A percentile compares a stretch with the other conserved stretches of the same genome.
phyloP scores from a whole-genome alignment of 805 yeast genomes.

The Cephaloascus albidus region DNA sequence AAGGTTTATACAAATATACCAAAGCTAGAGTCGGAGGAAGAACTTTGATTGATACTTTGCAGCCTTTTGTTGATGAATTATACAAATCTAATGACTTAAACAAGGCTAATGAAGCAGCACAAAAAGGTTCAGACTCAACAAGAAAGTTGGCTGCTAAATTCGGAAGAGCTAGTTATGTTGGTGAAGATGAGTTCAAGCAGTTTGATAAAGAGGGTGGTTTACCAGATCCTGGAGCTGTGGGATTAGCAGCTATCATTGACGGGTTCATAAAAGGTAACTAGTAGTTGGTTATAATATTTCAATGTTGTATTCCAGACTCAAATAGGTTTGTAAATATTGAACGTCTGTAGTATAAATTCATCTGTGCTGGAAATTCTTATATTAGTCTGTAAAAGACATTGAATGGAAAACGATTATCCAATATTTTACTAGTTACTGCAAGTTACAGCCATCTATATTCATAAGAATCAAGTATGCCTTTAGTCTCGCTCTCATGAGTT shows the following conservation, averaged over 20 bases:
- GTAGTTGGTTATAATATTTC: too few relatives aligned
- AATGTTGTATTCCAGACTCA: too few relatives aligned
- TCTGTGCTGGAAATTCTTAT: too few relatives aligned
- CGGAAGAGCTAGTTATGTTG: constrained; percentile 90
- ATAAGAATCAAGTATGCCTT: too few relatives aligned
- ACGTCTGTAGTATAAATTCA: too few relatives aligned
- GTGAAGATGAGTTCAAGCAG: constrained; percentile 43
- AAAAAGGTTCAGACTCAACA: constrained; percentile 69
- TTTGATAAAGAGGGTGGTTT: constrained; percentile 55
- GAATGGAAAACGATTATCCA: too few relatives aligned
- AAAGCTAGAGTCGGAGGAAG: constrained; percentile 85
- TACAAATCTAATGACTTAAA: constrained; percentile 37
- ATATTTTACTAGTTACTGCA: too few relatives aligned
- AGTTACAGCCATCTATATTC: too few relatives aligned
- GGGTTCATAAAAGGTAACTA: constrained; percentile 32
- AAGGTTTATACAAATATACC: constrained; percentile 75
- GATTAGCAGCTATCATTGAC: constrained; percentile 52
- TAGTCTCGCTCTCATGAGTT: too few relatives aligned
- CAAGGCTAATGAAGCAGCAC: constrained; percentile 62
- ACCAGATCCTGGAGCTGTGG: constrained; percentile 95
- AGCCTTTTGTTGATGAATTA: constrained; percentile 72
- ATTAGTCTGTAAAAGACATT: too few relatives aligned
- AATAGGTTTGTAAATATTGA: too few relatives aligned
- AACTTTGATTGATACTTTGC: constrained; percentile 81
- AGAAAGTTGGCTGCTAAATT: constrained; percentile 71